Evolutionary conservation across 148 eudicot species (phyloP).

Genomic region (Chenopodium suecicum): DNA sequence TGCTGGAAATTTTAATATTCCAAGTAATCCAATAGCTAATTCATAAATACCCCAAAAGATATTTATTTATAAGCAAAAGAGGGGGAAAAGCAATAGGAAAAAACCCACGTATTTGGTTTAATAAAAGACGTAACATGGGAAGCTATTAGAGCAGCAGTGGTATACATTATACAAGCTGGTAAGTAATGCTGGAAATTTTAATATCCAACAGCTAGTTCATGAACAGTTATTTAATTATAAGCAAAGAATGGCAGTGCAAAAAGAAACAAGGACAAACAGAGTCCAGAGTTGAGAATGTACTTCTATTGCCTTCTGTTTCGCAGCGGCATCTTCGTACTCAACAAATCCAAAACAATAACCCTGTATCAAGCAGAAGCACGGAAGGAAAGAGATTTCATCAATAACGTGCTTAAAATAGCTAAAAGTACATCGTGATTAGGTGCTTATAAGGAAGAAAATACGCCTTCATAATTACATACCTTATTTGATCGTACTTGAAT

Average conservation of each 20-base stretch:
- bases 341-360: conserved; percentile 78
- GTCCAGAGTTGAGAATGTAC: conserved; percentile 28
- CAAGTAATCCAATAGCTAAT: neutral
- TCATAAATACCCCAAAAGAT: neutral
- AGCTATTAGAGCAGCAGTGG: neutral
- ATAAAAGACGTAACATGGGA: neutral
- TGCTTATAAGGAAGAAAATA: neutral
- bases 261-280: neutral
- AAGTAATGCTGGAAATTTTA: neutral
- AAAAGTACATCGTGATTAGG: neutral
- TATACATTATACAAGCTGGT: neutral
- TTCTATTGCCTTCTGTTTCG: conserved; percentile 58
- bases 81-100: neutral
- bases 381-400: neutral
- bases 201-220: neutral
- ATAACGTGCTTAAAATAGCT: neutral
- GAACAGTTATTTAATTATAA: neutral
- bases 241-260: neutral
- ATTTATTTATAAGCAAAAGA: neutral
- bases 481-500: conserved; percentile 37
- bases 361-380: conserved; percentile 17
- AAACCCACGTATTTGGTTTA: too few species aligned
- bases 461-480: conserved; percentile 14
- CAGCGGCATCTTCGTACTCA: conserved; percentile 53
- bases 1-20: neutral